Conservation (phyloP, 441 rosid species). For the Pelargonium cotyledonis region DNA sequence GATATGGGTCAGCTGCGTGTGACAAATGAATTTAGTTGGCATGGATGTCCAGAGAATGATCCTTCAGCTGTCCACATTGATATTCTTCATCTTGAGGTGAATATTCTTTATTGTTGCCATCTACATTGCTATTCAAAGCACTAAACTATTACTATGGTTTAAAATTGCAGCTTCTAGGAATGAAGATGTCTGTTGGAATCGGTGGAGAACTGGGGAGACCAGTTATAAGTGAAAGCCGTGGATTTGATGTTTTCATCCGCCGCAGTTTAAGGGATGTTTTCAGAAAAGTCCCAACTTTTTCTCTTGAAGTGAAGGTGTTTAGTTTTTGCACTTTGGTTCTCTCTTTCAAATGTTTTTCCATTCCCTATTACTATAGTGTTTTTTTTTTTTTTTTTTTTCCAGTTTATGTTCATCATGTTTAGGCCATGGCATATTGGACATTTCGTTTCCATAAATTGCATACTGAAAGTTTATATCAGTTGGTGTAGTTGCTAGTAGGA, state of each 20-base stretch:
- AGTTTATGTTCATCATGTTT: too few relatives aligned
- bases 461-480: too few relatives aligned
- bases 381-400: too few relatives aligned
- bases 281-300: conserved; percentile 83
- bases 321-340: too few relatives aligned
- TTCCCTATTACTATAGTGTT: too few relatives aligned
- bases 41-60: conserved; percentile 81
- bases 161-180: conserved; percentile 72
- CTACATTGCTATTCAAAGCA: conserved; percentile 8
- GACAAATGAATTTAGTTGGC: conserved; percentile 92
- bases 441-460: too few relatives aligned
- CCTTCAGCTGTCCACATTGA: conserved; percentile 91
- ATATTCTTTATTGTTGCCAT: conserved; percentile 18
- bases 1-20: conserved; percentile 86
- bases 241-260: conserved; percentile 73
- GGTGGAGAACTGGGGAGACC: conserved; percentile 78
- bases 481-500: too few relatives aligned
- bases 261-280: conserved; percentile 97
- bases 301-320: conserved; percentile 83
- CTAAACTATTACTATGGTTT: conserved; percentile 19
- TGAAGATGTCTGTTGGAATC: conserved; percentile 94
- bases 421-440: too few relatives aligned
- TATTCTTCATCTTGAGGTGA: conserved; percentile 93
- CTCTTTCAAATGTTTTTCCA: too few relatives aligned
- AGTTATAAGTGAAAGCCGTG: conserved; percentile 85